These are phyloP conservation scores for Maudiozyma humilis DNA, from an alignment of 1,139 yeast genomes.

Conservation along the genomic window DNA sequence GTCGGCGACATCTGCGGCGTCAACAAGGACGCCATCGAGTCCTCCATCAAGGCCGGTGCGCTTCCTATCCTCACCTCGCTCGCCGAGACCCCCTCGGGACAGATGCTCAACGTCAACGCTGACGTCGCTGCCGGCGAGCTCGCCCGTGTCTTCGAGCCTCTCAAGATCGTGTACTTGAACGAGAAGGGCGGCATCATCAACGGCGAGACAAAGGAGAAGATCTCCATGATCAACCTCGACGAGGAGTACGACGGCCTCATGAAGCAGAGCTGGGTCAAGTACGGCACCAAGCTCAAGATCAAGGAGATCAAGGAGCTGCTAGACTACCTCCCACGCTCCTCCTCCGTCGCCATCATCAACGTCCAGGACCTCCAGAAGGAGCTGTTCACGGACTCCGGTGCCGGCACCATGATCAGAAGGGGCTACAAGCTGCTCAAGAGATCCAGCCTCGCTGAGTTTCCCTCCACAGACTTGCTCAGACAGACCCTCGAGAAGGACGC, in stretches of 20 bases:
- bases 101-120: slow-evolving; percentile 92
- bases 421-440: slow-evolving; percentile 83
- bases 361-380: slow-evolving; percentile 94
- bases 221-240: slow-evolving; percentile 83
- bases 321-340: slow-evolving; percentile 90
- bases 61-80: slow-evolving; percentile 91
- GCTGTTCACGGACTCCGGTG: slow-evolving; percentile 96
- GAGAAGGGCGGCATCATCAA: slow-evolving; percentile 97
- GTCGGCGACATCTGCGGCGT: slow-evolving; percentile 87
- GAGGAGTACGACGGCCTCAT: slow-evolving; percentile 88
- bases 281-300: slow-evolving; percentile 94
- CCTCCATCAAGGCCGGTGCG: slow-evolving; percentile 92
- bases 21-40: slow-evolving; percentile 85
- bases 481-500: slow-evolving; percentile 69
- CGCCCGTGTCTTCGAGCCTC: slow-evolving; percentile 93
- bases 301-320: slow-evolving; percentile 91
- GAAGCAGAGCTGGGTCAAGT: slow-evolving; percentile 96
- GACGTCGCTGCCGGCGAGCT: slow-evolving; percentile 98
- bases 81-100: slow-evolving; percentile 96
- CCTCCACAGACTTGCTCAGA: slow-evolving; percentile 66
- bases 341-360: slow-evolving; percentile 94
- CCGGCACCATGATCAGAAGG: slow-evolving; percentile 95
- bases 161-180: slow-evolving; percentile 88
- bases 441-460: slow-evolving; percentile 59
- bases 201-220: slow-evolving; percentile 85